These are phyloP conservation scores for Sporopachydermia lactativora DNA, from an alignment of 805 yeast genomes.

Conservation along the genomic window DNA sequence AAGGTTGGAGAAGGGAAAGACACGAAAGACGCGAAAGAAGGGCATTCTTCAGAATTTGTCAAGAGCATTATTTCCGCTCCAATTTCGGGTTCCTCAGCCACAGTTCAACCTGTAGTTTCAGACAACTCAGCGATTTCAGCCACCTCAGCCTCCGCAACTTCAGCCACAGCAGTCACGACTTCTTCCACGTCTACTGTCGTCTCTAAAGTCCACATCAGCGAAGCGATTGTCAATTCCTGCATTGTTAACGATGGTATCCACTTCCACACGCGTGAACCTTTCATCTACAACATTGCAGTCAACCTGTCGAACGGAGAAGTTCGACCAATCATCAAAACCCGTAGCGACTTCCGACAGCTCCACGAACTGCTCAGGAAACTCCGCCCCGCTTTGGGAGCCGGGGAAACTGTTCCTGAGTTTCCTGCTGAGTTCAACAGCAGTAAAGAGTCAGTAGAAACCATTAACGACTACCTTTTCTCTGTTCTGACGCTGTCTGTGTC, in stretches of 20 bases:
- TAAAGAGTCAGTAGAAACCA: background rate
- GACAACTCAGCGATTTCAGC: no score
- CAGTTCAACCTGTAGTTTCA: no score
- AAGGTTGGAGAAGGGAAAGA: no score
- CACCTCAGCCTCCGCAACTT: background rate
- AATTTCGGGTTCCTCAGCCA: no score
- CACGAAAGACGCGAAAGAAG: no score
- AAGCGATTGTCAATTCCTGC: background rate
- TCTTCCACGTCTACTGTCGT: background rate
- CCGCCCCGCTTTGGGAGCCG: background rate
- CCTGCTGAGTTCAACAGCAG: background rate
- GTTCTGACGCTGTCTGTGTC: background rate
- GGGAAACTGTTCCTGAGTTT: background rate
- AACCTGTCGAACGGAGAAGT: background rate
- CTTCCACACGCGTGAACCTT: background rate
- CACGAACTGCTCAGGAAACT: background rate
- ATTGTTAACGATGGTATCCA: constrained; percentile 1
- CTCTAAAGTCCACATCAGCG: constrained; percentile 1
- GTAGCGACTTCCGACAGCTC: background rate
- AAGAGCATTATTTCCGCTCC: no score
- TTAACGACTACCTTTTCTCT: background rate
- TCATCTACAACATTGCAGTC: background rate
- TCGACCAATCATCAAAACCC: background rate
- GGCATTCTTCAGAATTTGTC: no score
- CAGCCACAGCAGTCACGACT: background rate